Percentiles rank a stretch among this genome's conserved stretches.
phyloP scores from a whole-genome alignment of 1,284 basidiomycete genomes.

The Coniferiporia sulphurascens region DNA sequence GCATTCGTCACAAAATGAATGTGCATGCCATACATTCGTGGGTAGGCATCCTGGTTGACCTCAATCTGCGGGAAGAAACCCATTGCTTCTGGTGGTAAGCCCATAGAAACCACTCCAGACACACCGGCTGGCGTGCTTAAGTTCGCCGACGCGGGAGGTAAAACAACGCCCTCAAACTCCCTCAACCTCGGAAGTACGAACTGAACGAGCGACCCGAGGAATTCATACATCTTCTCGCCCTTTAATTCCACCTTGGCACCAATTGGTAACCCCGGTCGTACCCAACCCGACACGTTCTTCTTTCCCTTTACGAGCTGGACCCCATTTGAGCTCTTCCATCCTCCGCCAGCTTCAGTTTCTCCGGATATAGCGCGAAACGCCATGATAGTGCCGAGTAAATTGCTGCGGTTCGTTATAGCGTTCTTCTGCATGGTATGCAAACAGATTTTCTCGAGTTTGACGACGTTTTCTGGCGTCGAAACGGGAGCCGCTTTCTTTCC shows the following conservation, averaged over 20 bases:
- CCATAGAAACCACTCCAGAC: constrained; percentile 86
- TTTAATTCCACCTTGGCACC: constrained; percentile 88
- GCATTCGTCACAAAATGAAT: constrained; percentile 89
- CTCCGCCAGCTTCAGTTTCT: constrained; percentile 68
- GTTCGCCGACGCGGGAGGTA: constrained; percentile 61
- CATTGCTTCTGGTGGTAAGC: constrained; percentile 82
- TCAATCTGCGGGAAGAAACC: constrained; percentile 93
- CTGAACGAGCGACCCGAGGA: constrained; percentile 83
- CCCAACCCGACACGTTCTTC: constrained; percentile 82
- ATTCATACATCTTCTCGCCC: constrained; percentile 92
- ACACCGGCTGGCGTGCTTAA: constrained; percentile 71
- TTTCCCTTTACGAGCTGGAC: constrained; percentile 80
- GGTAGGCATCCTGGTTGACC: constrained; percentile 86
- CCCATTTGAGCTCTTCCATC: constrained; percentile 62
- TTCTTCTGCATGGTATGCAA: constrained; percentile 84
- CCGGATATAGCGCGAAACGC: constrained; percentile 87
- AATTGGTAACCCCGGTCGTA: constrained; percentile 78
- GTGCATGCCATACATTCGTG: constrained; percentile 82
- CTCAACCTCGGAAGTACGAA: constrained; percentile 92
- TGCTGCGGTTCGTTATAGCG: constrained; percentile 67
- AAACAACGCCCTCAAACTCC: constrained; percentile 80
- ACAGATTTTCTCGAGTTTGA: constrained; percentile 79
- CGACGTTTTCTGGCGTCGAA: constrained; percentile 60
- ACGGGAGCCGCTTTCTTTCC: constrained; percentile 62
- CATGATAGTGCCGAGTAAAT: constrained; percentile 83